Conservation (phyloP, 164 flowering plant genomes). For the Aristolochia fimbriata region DNA sequence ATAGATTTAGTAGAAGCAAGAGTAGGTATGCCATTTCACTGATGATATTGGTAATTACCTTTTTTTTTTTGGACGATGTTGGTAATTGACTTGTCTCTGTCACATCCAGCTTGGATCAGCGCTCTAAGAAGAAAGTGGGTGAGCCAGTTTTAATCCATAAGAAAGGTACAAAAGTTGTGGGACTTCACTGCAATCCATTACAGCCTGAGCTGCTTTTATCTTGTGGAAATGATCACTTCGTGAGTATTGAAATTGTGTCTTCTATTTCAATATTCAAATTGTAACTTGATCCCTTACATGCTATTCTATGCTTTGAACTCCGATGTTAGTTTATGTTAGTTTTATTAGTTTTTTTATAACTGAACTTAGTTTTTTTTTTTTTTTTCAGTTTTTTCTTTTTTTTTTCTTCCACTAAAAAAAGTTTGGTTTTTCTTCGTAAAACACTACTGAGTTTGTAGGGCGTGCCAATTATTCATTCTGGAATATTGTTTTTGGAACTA, state of each 20-base stretch:
- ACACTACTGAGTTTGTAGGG: background rate
- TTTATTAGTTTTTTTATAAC: background rate
- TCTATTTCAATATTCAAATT: background rate
- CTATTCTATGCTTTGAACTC: background rate
- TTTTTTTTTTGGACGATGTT: too few species aligned
- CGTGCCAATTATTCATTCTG: background rate
- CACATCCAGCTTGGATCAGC: conserved; percentile 51
- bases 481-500: too few species aligned
- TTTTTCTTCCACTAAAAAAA: too few species aligned
- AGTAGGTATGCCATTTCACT: too few species aligned
- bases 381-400: background rate
- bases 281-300: background rate
- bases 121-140: conserved; percentile 41
- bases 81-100: too few species aligned
- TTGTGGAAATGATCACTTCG: conserved; percentile 96
- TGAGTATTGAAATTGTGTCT: conserved; percentile 27
- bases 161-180: conserved; percentile 85
- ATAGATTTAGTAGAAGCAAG: too few species aligned
- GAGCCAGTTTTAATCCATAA: conserved; percentile 70
- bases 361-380: background rate
- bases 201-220: conserved; percentile 83
- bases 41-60: too few species aligned
- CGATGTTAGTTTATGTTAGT: too few species aligned
- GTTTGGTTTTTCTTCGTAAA: too few species aligned
- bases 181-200: conserved; percentile 85